Percentiles rank a stretch among this genome's conserved stretches.
Conservation (phyloP, 257 asterid genomes). For the Leptodermis oblonga region DNA sequence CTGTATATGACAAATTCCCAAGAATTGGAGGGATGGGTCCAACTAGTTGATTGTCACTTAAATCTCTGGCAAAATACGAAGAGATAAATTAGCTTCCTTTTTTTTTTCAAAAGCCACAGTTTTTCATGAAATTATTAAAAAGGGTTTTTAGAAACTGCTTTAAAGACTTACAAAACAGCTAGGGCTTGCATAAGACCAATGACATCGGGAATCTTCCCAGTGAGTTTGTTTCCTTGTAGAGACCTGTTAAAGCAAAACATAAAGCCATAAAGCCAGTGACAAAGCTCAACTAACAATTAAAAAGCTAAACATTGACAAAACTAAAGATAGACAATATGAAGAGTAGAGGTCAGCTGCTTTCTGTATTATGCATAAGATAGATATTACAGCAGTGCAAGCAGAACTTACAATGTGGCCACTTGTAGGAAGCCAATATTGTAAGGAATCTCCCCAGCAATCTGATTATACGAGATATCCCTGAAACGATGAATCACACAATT, state of each 20-base stretch:
- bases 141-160: not conserved
- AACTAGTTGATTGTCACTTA: slow-evolving; percentile 83
- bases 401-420: slow-evolving; percentile 92
- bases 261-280: not conserved
- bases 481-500: not conserved
- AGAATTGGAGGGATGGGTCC: slow-evolving; percentile 83
- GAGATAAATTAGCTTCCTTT: not conserved
- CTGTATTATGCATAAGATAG: not conserved
- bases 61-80: slow-evolving; percentile 50
- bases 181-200: slow-evolving; percentile 98
- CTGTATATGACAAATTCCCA: slow-evolving; percentile 94
- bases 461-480: slow-evolving; percentile 95
- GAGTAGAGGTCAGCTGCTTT: not conserved
- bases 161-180: slow-evolving; percentile 79
- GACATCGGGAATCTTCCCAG: slow-evolving; percentile 93
- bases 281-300: not conserved
- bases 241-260: slow-evolving; percentile 44
- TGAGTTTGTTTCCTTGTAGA: slow-evolving; percentile 83
- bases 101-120: not conserved
- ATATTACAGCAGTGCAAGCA: not conserved
- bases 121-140: not conserved
- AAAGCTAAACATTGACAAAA: not conserved
- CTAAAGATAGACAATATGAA: not conserved
- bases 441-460: slow-evolving; percentile 89
- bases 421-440: slow-evolving; percentile 94